Evolutionary conservation across 1,139 yeast genomes (phyloP).

Genomic region (Debaryomycetaceae sp.): DNA sequence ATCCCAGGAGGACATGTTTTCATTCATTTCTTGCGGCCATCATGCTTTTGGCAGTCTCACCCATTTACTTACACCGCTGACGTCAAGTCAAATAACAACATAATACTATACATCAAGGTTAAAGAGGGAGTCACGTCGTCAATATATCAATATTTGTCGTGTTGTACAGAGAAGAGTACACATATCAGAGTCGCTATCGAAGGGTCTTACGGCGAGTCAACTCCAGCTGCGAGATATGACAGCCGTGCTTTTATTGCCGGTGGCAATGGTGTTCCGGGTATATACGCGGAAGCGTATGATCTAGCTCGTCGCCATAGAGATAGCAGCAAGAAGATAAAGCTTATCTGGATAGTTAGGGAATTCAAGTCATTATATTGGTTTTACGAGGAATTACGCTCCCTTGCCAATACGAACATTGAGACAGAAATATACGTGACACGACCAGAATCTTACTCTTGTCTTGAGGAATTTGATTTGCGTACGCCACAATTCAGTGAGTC

Average conservation of each 20-base stretch:
- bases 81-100: conserved; percentile 21
- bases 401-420: conserved; percentile 29
- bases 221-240: conserved; percentile 33
- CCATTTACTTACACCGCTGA: conserved; percentile 55
- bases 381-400: conserved; percentile 39
- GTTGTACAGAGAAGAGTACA: conserved; percentile 20
- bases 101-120: conserved; percentile 33
- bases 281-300: conserved; percentile 34
- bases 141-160: conserved; percentile 23
- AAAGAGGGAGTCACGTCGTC: conserved; percentile 38
- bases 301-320: conserved; percentile 14
- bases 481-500: background rate
- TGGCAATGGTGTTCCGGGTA: conserved; percentile 50
- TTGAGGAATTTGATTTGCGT: conserved; percentile 17
- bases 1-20: conserved; percentile 61
- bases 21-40: conserved; percentile 49
- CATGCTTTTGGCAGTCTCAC: conserved; percentile 69
- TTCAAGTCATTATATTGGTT: conserved; percentile 47
- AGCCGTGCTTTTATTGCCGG: conserved; percentile 41
- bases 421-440: conserved; percentile 44
- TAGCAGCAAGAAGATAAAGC: conserved; percentile 24
- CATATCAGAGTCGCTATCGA: conserved; percentile 37
- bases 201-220: conserved; percentile 45
- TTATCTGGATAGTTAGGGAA: conserved; percentile 54
- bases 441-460: conserved; percentile 18